phyloP scores from a whole-genome alignment of 2,329 filamentous ascomycete genomes.

The Beauveria bassiana region DNA sequence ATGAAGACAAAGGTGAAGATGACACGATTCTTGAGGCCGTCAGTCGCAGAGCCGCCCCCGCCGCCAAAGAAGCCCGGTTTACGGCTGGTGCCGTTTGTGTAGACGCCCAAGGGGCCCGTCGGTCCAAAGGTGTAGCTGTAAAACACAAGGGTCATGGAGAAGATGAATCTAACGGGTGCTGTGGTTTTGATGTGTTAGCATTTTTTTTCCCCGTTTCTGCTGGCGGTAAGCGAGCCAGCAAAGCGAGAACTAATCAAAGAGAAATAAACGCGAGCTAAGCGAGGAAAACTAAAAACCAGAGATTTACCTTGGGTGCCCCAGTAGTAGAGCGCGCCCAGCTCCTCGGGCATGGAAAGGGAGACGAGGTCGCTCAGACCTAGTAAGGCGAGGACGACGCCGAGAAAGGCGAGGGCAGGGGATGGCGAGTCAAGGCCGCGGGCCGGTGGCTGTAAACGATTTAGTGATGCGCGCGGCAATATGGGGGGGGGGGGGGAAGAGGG shows the following conservation, averaged over 20 bases:
- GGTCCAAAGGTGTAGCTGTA: slow-evolving; percentile 58
- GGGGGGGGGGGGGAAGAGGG: neutral
- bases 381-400: slow-evolving; percentile 59
- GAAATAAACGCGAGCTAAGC: neutral
- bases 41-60: slow-evolving; percentile 43
- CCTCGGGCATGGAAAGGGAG: slow-evolving; percentile 60
- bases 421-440: slow-evolving; percentile 60
- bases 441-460: slow-evolving; percentile 41
- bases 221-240: neutral
- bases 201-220: no score
- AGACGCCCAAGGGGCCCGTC: slow-evolving; percentile 40
- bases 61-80: slow-evolving; percentile 26
- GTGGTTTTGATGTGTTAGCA: slow-evolving; percentile 7
- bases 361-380: slow-evolving; percentile 57
- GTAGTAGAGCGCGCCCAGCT: slow-evolving; percentile 54
- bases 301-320: slow-evolving; percentile 58
- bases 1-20: slow-evolving; percentile 80
- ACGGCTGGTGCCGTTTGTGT: slow-evolving; percentile 18
- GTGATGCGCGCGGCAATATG: neutral
- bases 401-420: slow-evolving; percentile 64
- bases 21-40: slow-evolving; percentile 72
- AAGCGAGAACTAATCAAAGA: neutral
- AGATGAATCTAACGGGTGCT: slow-evolving; percentile 57
- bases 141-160: slow-evolving; percentile 53
- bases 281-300: neutral